Base-by-base conservation (phyloP, 148 eudicot species). In the Chenopodium quinoa region DNA sequence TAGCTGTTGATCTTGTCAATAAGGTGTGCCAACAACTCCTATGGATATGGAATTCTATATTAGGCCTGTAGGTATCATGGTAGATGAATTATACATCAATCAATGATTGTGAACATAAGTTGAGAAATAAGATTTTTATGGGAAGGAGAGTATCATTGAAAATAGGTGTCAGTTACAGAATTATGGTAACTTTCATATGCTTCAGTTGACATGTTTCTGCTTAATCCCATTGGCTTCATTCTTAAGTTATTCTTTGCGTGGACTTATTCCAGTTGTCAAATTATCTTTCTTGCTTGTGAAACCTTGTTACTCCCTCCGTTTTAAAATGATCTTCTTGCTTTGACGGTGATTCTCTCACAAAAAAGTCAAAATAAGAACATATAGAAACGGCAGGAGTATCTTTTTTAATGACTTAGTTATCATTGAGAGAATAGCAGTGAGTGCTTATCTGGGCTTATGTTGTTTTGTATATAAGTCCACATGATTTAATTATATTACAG, bases 1-100 rank as follows among this genome's bases (percentile, higher is more conserved):
- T 93, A 71, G 91, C 92, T 27, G 90, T 89, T 84, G 94, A 96
- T 90, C 99, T 96, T 84, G 93, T 96, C 77, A 96, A 96, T 87
- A 89, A 87, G 99, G 99, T 96, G 84, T 14, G 72, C 23, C 69
- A 71, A 9, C 47, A 9, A 9, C 4, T 72, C 27, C 40, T 76
- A 11, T 68, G 44, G 44, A 40, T 40, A 40, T 40, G 44, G 44
- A 40, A 40, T 0, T 40, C 44, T 40, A 40, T 40, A 6, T 40
- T 40, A 40, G 44, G 44, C 44, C 8, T 40, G 44, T 40, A 40
- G 44, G 44, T 69, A 34, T 69, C 4, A 17, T 32, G 22, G n/a
- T 37, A 40, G n/a, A 46, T 72, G 13, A 40, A 2, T 7, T 34
- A 22, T 37, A 19, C 74, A 71, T 71, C 31, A 29, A 9, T 69